phyloP scores from a whole-genome alignment of 495 filamentous ascomycete genomes.

The Cercophora samala region DNA sequence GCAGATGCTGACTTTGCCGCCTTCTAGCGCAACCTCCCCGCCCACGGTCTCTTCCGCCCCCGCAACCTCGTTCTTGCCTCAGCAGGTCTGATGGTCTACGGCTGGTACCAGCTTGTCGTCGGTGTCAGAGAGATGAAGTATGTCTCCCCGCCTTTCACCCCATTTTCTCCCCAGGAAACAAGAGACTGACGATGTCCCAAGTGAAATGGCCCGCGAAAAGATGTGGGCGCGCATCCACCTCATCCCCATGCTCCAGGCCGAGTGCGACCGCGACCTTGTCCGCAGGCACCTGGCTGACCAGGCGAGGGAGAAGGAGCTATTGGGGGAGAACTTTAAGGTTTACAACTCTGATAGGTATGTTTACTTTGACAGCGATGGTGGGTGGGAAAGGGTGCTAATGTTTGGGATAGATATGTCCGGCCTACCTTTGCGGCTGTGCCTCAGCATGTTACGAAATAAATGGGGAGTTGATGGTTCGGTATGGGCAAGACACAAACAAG shows the following conservation, averaged over 20 bases:
- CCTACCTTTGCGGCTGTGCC: constrained; percentile 67
- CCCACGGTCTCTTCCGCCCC: constrained; percentile 79
- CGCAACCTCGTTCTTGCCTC: constrained; percentile 68
- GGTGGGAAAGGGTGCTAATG: constrained; percentile 7
- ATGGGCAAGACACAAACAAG: too few relatives aligned
- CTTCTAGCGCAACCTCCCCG: constrained; percentile 81
- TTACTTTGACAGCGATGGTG: constrained; percentile 1
- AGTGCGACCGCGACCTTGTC: constrained; percentile 92
- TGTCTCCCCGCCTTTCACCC: constrained; percentile 29
- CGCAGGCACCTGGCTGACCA: constrained; percentile 79
- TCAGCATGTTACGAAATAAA: constrained; percentile 33
- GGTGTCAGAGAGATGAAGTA: constrained; percentile 87
- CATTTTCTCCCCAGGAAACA: not conserved
- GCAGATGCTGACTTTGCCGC: constrained; percentile 18
- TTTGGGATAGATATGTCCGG: constrained; percentile 58
- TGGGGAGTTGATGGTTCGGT: too few relatives aligned
- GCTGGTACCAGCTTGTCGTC: constrained; percentile 75
- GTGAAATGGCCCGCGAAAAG: constrained; percentile 93
- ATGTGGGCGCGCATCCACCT: constrained; percentile 95
- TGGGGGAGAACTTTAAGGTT: constrained; percentile 72
- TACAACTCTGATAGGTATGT: constrained; percentile 88
- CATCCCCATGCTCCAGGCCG: constrained; percentile 87
- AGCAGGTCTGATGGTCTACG: constrained; percentile 75
- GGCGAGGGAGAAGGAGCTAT: constrained; percentile 81
- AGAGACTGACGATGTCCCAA: constrained; percentile 32